Evolutionary conservation across 2,329 filamentous ascomycete genomes (phyloP).

Genomic region (Colletotrichum acutatum): DNA sequence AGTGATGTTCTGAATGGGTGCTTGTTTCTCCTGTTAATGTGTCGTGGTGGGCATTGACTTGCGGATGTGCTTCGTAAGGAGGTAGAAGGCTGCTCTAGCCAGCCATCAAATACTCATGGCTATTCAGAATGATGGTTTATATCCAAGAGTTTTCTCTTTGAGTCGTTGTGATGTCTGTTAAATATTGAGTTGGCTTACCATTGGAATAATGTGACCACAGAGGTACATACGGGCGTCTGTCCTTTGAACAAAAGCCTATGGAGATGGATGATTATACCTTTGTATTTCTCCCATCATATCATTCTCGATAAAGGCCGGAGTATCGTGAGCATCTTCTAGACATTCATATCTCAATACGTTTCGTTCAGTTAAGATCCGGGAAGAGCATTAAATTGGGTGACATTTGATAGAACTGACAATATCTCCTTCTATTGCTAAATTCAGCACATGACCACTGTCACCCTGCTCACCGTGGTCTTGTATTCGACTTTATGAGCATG

Average conservation of each 20-base stretch:
- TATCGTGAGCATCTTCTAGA: neutral
- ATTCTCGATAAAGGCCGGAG: neutral
- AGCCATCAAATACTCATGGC: too few relatives aligned
- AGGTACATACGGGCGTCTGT: neutral
- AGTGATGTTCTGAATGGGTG: neutral
- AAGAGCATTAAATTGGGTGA: neutral
- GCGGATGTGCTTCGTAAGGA: neutral
- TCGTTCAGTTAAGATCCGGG: neutral
- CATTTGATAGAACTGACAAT: neutral
- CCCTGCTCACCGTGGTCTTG: neutral
- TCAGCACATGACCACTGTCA: neutral
- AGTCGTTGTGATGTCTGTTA: too few relatives aligned
- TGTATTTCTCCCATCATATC: neutral
- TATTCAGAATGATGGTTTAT: too few relatives aligned
- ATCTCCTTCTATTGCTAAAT: neutral
- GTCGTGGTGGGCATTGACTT: too few relatives aligned
- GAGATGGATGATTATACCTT: neutral
- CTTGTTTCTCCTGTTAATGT: neutral
- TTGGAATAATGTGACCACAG: neutral
- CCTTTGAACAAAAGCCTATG: neutral
- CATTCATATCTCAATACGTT: neutral
- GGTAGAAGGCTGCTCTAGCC: too few relatives aligned
- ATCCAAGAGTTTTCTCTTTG: too few relatives aligned
- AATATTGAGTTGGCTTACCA: neutral
- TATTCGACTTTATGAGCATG: neutral